Percentiles rank a stretch among this genome's conserved stretches.
Evolutionary conservation across 345 rosid species (phyloP).

Genomic region (Gossypium anomalum): DNA sequence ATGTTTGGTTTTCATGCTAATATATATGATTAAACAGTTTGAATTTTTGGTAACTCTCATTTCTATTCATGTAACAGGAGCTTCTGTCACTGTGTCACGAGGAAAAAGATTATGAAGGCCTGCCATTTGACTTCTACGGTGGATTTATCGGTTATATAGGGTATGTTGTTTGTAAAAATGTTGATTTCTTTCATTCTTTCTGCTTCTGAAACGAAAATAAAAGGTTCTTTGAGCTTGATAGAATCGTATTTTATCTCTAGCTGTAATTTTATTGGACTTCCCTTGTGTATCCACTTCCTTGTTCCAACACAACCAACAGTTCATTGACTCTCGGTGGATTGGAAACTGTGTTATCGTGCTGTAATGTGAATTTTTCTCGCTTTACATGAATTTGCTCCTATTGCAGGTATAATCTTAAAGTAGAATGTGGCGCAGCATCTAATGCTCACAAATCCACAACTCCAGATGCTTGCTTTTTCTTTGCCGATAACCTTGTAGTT

Average conservation of each 20-base stretch:
- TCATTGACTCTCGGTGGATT: not conserved
- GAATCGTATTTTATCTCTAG: not conserved
- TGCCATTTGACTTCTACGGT: constrained; percentile 89
- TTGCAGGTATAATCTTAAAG: constrained; percentile 81
- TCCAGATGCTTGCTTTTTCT: constrained; percentile 96
- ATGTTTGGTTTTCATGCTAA: not conserved
- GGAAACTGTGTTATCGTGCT: not conserved
- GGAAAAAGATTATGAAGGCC: constrained; percentile 66
- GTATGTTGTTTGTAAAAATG: constrained; percentile 38
- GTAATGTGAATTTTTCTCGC: not conserved
- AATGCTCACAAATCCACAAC: constrained; percentile 70
- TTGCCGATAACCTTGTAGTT: constrained; percentile 66
- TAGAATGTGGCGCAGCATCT: constrained; percentile 69
- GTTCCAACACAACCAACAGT: not conserved
- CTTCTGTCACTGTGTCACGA: constrained; percentile 58
- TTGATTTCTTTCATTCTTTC: constrained; percentile 1
- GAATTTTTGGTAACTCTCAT: constrained; percentile 1
- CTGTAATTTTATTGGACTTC: not conserved
- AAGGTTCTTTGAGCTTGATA: not conserved
- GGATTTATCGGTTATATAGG: constrained; percentile 94
- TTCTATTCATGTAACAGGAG: constrained; percentile 45
- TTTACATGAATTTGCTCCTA: not conserved
- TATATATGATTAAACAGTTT: not conserved
- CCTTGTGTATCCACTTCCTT: not conserved
- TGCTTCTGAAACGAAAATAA: not conserved